Base-by-base conservation (phyloP, 108 stramenopile species). In the Pseudonitzschia delicatissima region DNA sequence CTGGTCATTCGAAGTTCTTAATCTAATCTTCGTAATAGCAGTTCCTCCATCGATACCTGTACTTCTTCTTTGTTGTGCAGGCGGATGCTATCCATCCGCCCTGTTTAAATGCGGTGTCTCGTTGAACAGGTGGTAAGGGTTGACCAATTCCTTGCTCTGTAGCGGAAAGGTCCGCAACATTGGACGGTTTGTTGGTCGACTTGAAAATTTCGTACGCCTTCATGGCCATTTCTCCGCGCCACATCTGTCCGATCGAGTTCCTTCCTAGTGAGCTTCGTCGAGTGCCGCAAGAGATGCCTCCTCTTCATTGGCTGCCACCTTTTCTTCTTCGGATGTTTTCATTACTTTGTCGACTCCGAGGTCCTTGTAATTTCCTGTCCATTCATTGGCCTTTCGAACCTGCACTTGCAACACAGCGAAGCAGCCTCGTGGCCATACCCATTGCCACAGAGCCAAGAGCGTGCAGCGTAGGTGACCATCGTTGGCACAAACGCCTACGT, bases 11-110 rank as follows among this genome's bases (percentile, higher is more conserved):
- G 66, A 67, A 28, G 62, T 76, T 45, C 74, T 80, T 25, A 93
- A 64, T 11, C 87, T 77, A 39, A 93, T 62, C 68, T 89, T 94
- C 20, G 87, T 90, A 9, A 93, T 87, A 37, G 83, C 86, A 18
- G 72, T 79, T 36, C 92, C 93, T 25, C 93, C 90, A 74, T 94
- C 93, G 5, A 83, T 55, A 42, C 76, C 83, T 47, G 84, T 62
- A 15, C 62, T 75, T 53, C 93, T 77, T 25, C 93, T 64, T 61
- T 94, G 93, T 37, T 88, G 86, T 0, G 90, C 85, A 39, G n/a
- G 90, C 78, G 48, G 86, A 87, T 8, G 90, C 84, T 26, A 90
- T 87, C 93, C 93, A 94, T 18, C 90, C 93, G 21, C 93, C 93
- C 33, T 84, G 71, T 57, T 80, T 87, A 73, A 90, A 94, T 1